Conservation (phyloP, 2,329 filamentous ascomycete genomes). For the Aspergillus phoenicis region DNA sequence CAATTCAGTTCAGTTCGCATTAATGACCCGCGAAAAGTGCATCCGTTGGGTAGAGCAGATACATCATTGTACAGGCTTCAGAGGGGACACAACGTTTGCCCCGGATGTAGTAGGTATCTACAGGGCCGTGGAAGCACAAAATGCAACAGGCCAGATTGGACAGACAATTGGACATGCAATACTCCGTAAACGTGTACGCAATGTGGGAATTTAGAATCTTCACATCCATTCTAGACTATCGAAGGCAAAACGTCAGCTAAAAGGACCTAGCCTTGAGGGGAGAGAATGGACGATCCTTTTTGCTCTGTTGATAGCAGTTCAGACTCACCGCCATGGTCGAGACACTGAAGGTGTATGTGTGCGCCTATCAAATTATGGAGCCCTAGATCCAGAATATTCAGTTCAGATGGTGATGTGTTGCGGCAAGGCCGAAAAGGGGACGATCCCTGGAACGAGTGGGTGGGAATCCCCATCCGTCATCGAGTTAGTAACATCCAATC, state of each 20-base stretch:
- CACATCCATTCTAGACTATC: background rate
- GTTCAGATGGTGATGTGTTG: background rate
- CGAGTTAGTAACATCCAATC: slow-evolving; percentile 1
- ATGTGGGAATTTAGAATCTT: too few relatives aligned
- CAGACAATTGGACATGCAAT: too few relatives aligned
- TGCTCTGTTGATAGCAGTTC: background rate
- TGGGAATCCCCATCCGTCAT: slow-evolving; percentile 9
- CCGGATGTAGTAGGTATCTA: too few relatives aligned
- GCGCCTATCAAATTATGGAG: background rate
- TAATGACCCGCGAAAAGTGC: too few relatives aligned
- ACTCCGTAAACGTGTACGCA: too few relatives aligned
- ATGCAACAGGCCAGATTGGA: too few relatives aligned
- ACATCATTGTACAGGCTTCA: too few relatives aligned
- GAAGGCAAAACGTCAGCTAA: slow-evolving; percentile 2
- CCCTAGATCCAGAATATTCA: slow-evolving; percentile 1
- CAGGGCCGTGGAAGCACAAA: too few relatives aligned
- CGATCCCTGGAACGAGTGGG: slow-evolving; percentile 10
- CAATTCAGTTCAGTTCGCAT: too few relatives aligned
- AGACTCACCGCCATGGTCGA: slow-evolving; percentile 5
- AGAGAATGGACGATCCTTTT: background rate
- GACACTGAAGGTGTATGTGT: background rate
- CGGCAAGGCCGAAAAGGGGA: slow-evolving; percentile 4
- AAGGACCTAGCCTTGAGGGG: background rate
- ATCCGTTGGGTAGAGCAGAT: too few relatives aligned
- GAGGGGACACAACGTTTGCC: too few relatives aligned